Percentiles rank a stretch among this genome's conserved stretches.
Conservation (phyloP, 768 basidiomycete genomes). For the Chiua virens region DNA sequence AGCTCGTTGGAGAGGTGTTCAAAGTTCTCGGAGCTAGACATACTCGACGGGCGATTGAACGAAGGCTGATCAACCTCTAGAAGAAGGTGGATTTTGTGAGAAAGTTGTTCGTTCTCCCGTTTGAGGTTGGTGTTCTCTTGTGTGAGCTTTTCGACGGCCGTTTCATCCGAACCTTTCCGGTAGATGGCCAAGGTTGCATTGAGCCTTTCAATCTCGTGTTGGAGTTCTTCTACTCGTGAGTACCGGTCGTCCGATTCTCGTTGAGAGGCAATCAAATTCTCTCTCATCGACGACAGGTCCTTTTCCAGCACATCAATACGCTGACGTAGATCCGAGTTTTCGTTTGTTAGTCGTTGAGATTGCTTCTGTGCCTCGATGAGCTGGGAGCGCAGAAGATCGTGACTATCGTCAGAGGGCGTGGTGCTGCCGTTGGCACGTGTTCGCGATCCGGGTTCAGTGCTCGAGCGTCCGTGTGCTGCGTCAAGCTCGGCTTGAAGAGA, state of each 20-base stretch:
- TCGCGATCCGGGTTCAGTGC: slow-evolving; percentile 49
- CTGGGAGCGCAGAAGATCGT: slow-evolving; percentile 66
- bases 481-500: slow-evolving; percentile 86
- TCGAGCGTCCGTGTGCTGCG: slow-evolving; percentile 57
- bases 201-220: slow-evolving; percentile 76
- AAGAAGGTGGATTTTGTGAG: slow-evolving; percentile 88
- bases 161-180: slow-evolving; percentile 75
- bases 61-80: slow-evolving; percentile 82
- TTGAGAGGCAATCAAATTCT: slow-evolving; percentile 68
- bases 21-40: slow-evolving; percentile 83
- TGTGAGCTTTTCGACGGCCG: slow-evolving; percentile 76
- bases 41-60: slow-evolving; percentile 69
- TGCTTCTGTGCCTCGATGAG: slow-evolving; percentile 79
- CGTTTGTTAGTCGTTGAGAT: slow-evolving; percentile 63
- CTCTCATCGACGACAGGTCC: slow-evolving; percentile 69
- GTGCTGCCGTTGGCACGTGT: slow-evolving; percentile 69
- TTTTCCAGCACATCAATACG: slow-evolving; percentile 75
- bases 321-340: slow-evolving; percentile 74
- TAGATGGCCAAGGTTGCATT: slow-evolving; percentile 71
- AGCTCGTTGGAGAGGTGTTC: slow-evolving; percentile 79
- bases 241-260: slow-evolving; percentile 79
- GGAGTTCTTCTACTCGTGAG: slow-evolving; percentile 73
- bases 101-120: slow-evolving; percentile 84
- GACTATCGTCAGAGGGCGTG: slow-evolving; percentile 75
- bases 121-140: slow-evolving; percentile 77